phyloP scores from a whole-genome alignment of 2,329 filamentous ascomycete species.

The Neofusicoccum ribis region DNA sequence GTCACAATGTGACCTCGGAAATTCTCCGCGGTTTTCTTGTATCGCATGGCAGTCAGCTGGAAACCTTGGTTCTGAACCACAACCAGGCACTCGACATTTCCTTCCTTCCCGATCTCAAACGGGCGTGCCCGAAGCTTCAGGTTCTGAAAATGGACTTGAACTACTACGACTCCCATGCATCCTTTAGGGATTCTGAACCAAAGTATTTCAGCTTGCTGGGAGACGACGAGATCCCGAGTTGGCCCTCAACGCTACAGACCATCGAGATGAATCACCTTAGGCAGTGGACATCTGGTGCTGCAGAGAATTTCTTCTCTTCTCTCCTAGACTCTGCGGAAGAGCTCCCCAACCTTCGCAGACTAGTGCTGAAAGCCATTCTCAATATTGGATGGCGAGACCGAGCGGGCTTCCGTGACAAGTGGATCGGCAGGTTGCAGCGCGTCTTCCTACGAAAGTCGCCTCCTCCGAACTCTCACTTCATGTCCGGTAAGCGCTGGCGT shows the following conservation, averaged over 20 bases:
- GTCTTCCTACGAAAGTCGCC: constrained; percentile 61
- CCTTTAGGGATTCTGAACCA: constrained; percentile 71
- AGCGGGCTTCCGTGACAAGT: constrained; percentile 74
- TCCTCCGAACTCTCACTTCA: constrained; percentile 46
- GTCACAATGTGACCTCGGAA: constrained; percentile 70
- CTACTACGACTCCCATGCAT: constrained; percentile 70
- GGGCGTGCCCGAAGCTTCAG: constrained; percentile 69
- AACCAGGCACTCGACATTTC: constrained; percentile 76
- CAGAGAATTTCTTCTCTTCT: constrained; percentile 76
- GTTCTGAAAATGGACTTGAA: constrained; percentile 74
- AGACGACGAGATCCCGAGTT: constrained; percentile 67
- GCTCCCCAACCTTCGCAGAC: constrained; percentile 65
- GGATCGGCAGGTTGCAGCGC: constrained; percentile 68
- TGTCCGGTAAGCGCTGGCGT: constrained; percentile 44
- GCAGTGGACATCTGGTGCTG: constrained; percentile 69
- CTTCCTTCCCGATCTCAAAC: constrained; percentile 68
- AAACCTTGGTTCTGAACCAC: constrained; percentile 69
- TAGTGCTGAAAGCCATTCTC: constrained; percentile 72
- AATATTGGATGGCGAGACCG: constrained; percentile 79
- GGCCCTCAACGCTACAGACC: constrained; percentile 70
- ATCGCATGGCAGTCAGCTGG: constrained; percentile 67
- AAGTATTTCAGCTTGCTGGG: constrained; percentile 68
- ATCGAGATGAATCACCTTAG: constrained; percentile 77
- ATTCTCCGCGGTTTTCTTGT: constrained; percentile 66
- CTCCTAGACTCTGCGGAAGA: constrained; percentile 69